A percentile compares a stretch with the other conserved stretches of the same genome.
Evolutionary conservation across 2,329 filamentous ascomycete species (phyloP).

Genomic region (Penicillium sclerotiorum): DNA sequence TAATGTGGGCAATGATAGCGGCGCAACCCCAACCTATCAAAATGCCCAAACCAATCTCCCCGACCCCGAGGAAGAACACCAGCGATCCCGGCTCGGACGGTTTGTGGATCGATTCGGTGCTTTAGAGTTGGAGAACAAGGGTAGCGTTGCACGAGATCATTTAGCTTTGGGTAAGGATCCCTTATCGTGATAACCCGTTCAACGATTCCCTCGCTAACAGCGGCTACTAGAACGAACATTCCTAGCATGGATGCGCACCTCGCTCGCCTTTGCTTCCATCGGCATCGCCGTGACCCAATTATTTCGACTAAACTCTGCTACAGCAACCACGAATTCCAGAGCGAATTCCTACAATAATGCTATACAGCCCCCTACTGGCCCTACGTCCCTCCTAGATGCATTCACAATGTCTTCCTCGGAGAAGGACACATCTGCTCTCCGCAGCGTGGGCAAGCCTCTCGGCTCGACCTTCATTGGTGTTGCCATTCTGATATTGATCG

Average conservation of each 20-base stretch:
- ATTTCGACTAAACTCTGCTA: constrained; percentile 64
- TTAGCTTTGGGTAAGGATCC: constrained; percentile 58
- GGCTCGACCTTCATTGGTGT: constrained; percentile 67
- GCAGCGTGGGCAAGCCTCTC: constrained; percentile 61
- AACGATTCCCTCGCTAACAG: constrained; percentile 8
- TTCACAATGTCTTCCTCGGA: constrained; percentile 15
- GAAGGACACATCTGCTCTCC: constrained; percentile 35
- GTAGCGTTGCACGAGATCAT: constrained; percentile 67
- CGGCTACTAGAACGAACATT: constrained; percentile 63
- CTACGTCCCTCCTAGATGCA: constrained; percentile 18
- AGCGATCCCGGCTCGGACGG: constrained; percentile 48
- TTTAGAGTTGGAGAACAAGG: constrained; percentile 67
- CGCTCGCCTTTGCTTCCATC: constrained; percentile 66
- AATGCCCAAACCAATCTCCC: constrained; percentile 6
- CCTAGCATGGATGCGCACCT: constrained; percentile 68
- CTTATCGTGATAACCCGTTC: background rate
- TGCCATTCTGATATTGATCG: constrained; percentile 60
- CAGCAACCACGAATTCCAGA: constrained; percentile 24
- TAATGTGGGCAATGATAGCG: background rate
- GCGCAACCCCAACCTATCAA: background rate
- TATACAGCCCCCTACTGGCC: constrained; percentile 22
- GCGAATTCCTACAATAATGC: constrained; percentile 1
- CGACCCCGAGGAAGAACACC: background rate
- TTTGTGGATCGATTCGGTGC: constrained; percentile 62
- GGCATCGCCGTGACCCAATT: constrained; percentile 68